Evolutionary conservation across 306 rosid genomes (phyloP).

Genomic region (Amphicarpaea edgeworthii): DNA sequence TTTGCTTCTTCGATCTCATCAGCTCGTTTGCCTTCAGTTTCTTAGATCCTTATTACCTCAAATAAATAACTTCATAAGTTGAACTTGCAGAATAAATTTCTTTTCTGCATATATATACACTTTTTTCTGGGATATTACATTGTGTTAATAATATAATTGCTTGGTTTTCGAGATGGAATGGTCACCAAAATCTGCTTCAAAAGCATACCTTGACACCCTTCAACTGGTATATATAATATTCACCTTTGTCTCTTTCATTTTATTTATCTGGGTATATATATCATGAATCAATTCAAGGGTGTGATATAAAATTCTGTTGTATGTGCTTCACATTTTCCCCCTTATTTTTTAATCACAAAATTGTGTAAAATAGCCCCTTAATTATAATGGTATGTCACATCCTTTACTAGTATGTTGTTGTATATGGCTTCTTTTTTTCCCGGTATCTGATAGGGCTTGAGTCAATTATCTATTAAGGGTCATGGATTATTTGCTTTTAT

Average conservation of each 20-base stretch:
- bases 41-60: neutral
- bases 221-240: slow-evolving; percentile 55
- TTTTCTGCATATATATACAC: neutral
- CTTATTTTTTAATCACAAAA: neutral
- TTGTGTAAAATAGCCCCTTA: neutral
- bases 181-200: slow-evolving; percentile 67
- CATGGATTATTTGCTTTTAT: neutral
- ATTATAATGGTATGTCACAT: neutral
- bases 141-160: neutral
- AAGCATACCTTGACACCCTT: slow-evolving; percentile 71
- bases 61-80: neutral
- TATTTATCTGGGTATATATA: neutral
- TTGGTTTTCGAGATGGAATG: slow-evolving; percentile 55
- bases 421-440: neutral
- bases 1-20: neutral
- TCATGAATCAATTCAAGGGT: slow-evolving; percentile 16
- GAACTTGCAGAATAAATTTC: neutral
- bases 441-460: neutral
- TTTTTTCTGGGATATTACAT: neutral
- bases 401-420: neutral
- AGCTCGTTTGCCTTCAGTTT: slow-evolving; percentile 17
- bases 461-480: neutral
- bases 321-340: neutral
- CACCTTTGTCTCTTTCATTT: slow-evolving; percentile 14
- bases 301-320: neutral